Base-by-base conservation (phyloP, 2,329 filamentous ascomycete genomes). In the Neobulgaria alba region DNA sequence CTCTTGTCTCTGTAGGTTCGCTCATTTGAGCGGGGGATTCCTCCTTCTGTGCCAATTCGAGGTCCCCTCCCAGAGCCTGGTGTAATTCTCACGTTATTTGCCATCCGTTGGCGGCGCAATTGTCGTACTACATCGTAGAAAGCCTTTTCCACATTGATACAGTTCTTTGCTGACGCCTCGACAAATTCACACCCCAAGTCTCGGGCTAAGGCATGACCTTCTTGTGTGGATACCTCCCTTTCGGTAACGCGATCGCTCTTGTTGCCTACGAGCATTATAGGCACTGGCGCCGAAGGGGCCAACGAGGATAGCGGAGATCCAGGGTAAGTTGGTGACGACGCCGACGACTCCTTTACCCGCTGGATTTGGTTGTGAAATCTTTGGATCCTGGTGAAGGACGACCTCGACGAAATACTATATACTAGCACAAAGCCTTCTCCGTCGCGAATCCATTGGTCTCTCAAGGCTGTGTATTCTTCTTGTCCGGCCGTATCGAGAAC, bases 401-500 rank as follows among this genome's bases (percentile, higher is more conserved):
- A 89, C 57, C 92, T 83, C 38, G 90, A 96, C 10, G 92, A 95
- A 66, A 98, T 96, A 69, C 88, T 95, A 72, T 98, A 96, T 51
- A 98, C 92, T 47, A 98, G 74, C 20, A 98, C 86, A 61, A 96
- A 96, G 15, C 92, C 92, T 64, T 98, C 92, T 52, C 92, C 90
- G 60, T 96, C 90, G 55, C 92, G 80, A 63, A 96, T 96, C 90
- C 90, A 96, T 69, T 96, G 92, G 63, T 96, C 92, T 59, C 92
- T 77, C 57, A 96, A 70, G 34, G 92, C 92, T 49, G 90, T 95
- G 67, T 96, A 98, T 68, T 98, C 92, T 68, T 98, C 92, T 64
- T 98, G 92, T 43, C 92, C 92, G 38, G 92, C 92, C 40, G 92
- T 98, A 67, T 98, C 92, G 57, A 95, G 77, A 35, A 95, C 88